These are phyloP conservation scores for Aschersonia sp. DNA, from an alignment of 2,329 filamentous ascomycete species.

Conservation along the genomic window DNA sequence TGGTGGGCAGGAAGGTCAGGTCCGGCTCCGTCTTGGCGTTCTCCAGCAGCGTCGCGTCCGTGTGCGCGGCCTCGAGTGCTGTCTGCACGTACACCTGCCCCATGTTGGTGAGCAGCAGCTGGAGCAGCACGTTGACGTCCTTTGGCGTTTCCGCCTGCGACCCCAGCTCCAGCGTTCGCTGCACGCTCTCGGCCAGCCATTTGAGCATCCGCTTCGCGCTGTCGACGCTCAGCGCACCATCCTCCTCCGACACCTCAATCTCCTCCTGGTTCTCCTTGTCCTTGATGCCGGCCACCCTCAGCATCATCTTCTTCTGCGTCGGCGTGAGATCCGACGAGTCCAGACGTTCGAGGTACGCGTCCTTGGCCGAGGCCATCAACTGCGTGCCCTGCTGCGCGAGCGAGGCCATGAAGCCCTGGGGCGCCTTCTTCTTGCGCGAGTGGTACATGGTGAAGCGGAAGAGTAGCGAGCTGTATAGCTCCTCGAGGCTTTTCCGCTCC, in stretches of 20 bases:
- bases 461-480: slow-evolving; percentile 76
- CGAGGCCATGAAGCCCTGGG: slow-evolving; percentile 84
- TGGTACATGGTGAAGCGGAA: slow-evolving; percentile 98
- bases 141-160: slow-evolving; percentile 81
- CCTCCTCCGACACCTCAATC: slow-evolving; percentile 80
- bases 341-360: slow-evolving; percentile 78
- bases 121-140: slow-evolving; percentile 75
- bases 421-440: slow-evolving; percentile 71
- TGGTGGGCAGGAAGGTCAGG: slow-evolving; percentile 63
- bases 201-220: slow-evolving; percentile 96
- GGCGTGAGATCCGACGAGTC: slow-evolving; percentile 79
- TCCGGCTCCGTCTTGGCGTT: slow-evolving; percentile 74
- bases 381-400: slow-evolving; percentile 84
- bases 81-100: slow-evolving; percentile 67
- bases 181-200: slow-evolving; percentile 92
- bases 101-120: slow-evolving; percentile 74
- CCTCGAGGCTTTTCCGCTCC: slow-evolving; percentile 57
- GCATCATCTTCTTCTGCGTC: slow-evolving; percentile 81
- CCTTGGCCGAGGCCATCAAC: slow-evolving; percentile 72
- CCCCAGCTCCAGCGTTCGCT: slow-evolving; percentile 80
- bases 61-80: slow-evolving; percentile 52
- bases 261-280: slow-evolving; percentile 66
- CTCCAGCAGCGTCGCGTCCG: slow-evolving; percentile 65
- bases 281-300: slow-evolving; percentile 75
- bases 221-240: slow-evolving; percentile 68